These are phyloP conservation scores for Colletotrichum truncatum DNA, from an alignment of 2,329 filamentous ascomycete genomes.

Conservation along the genomic window DNA sequence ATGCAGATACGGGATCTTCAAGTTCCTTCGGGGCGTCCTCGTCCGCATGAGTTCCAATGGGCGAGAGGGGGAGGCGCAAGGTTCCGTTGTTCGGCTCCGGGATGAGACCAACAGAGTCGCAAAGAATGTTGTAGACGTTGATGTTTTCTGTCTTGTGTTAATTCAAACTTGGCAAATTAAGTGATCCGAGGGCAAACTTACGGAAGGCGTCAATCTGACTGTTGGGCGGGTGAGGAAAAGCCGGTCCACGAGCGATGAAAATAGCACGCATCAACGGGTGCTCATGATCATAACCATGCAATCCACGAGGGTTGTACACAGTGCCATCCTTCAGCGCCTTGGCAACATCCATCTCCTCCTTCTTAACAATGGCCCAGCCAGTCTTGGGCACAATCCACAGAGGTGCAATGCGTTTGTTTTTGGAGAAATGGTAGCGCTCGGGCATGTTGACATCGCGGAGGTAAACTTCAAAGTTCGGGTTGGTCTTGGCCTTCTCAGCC, in stretches of 20 bases:
- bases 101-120: slow-evolving; percentile 80
- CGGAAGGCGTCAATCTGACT: slow-evolving; percentile 84
- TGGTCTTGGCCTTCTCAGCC: slow-evolving; percentile 63
- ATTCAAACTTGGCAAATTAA: background rate
- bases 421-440: slow-evolving; percentile 87
- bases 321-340: slow-evolving; percentile 70
- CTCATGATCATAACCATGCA: slow-evolving; percentile 96
- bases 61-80: slow-evolving; percentile 74
- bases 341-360: slow-evolving; percentile 79
- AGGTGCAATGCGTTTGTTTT: slow-evolving; percentile 90
- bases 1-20: slow-evolving; percentile 57
- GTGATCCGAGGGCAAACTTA: slow-evolving; percentile 57
- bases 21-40: slow-evolving; percentile 59
- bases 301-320: slow-evolving; percentile 80
- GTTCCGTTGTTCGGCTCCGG: slow-evolving; percentile 90
- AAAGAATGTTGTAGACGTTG: slow-evolving; percentile 94
- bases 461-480: slow-evolving; percentile 85
- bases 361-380: slow-evolving; percentile 90
- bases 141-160: slow-evolving; percentile 76
- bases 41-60: slow-evolving; percentile 68
- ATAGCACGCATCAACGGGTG: slow-evolving; percentile 97
- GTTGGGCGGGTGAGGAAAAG: slow-evolving; percentile 87
- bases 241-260: slow-evolving; percentile 90
- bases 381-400: slow-evolving; percentile 93
- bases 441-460: slow-evolving; percentile 90